These are phyloP conservation scores for Leucoagaricus sp. DNA, from an alignment of 1,284 basidiomycete genomes.

Conservation along the genomic window DNA sequence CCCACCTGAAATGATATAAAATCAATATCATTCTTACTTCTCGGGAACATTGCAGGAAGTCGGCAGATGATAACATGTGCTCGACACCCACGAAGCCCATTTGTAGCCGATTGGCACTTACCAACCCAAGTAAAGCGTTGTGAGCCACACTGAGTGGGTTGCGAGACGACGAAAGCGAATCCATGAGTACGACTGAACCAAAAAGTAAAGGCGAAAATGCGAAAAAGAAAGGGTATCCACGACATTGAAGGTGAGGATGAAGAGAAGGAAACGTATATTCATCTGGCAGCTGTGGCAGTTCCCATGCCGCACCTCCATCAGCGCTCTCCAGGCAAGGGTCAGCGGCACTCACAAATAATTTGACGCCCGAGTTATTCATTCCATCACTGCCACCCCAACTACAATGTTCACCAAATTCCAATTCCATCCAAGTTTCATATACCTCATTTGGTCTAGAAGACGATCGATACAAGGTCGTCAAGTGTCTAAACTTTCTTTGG, in stretches of 20 bases:
- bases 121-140: constrained; percentile 26
- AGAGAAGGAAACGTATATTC: neutral
- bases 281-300: neutral
- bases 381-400: no score
- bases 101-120: constrained; percentile 7
- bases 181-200: constrained; percentile 8
- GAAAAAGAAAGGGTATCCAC: constrained; percentile 13
- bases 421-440: no score
- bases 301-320: neutral
- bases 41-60: neutral
- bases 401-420: no score
- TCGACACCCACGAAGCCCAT: neutral
- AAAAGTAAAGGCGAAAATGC: neutral
- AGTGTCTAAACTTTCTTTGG: no score
- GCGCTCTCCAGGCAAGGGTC: neutral
- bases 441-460: no score
- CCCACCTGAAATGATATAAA: constrained; percentile 16
- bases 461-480: no score
- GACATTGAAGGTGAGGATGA: constrained; percentile 16
- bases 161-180: constrained; percentile 22
- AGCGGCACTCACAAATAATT: no score
- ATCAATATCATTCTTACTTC: constrained; percentile 1
- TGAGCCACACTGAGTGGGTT: constrained; percentile 24
- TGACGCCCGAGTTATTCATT: no score
- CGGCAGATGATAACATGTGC: neutral